These are phyloP conservation scores for Pleodorina starrii DNA, from an alignment of 139 green algal genomes.

Conservation along the genomic window DNA sequence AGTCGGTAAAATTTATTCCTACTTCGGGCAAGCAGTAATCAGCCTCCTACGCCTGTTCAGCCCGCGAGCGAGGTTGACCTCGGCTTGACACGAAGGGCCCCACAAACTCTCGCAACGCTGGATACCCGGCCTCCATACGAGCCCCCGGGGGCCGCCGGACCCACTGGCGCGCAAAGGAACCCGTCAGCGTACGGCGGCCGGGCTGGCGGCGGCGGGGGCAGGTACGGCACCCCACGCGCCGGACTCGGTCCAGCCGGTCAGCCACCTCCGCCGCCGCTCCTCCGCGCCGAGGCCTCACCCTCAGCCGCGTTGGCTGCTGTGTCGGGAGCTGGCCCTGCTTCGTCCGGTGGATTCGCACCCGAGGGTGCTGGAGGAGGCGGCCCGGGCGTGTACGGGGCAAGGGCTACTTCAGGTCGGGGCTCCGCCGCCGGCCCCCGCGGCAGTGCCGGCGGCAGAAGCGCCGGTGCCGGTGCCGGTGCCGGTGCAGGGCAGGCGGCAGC, in stretches of 20 bases:
- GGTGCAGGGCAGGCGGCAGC: not conserved
- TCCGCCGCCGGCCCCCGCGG: not conserved
- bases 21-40: no score
- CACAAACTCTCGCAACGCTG: conserved; percentile 3
- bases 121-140: not conserved
- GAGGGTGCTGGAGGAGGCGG: not conserved
- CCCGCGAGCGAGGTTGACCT: no score
- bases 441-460: not conserved
- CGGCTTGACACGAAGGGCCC: no score
- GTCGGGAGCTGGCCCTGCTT: no score
- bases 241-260: not conserved
- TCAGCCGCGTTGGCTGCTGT: no score
- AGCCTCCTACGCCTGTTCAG: no score
- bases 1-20: no score
- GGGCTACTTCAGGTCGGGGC: not conserved
- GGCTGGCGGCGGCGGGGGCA: not conserved
- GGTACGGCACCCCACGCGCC: not conserved
- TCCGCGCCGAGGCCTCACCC: no score
- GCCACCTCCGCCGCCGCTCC: no score
- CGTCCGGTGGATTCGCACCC: not conserved
- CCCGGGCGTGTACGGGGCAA: not conserved
- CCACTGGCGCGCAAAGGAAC: not conserved
- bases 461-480: not conserved
- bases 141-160: not conserved
- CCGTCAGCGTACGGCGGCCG: not conserved